Percentiles rank a stretch among this genome's conserved stretches.
Evolutionary conservation across 805 yeast species (phyloP).

Genomic region (Priceomyces fermenticarens): DNA sequence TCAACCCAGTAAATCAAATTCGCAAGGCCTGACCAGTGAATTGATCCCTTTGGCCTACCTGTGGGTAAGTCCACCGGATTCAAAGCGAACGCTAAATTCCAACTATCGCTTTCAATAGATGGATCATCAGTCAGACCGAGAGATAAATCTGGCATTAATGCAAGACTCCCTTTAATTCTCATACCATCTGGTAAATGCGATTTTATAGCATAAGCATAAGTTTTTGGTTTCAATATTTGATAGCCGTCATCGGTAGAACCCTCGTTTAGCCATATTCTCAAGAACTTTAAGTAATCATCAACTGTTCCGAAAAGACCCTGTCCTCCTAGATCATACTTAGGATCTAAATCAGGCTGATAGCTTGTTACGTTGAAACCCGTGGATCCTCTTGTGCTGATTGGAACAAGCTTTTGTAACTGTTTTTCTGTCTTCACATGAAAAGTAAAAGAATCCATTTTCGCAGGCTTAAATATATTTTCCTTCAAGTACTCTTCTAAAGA

Average conservation of each 20-base stretch:
- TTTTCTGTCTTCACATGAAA: constrained; percentile 14
- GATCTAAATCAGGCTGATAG: constrained; percentile 11
- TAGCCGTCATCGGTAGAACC: constrained; percentile 37
- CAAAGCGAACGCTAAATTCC: constrained; percentile 28
- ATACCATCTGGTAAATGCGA: constrained; percentile 28
- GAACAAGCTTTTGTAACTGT: constrained; percentile 8
- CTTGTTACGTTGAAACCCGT: constrained; percentile 2
- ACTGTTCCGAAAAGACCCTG: constrained; percentile 42
- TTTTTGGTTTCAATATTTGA: constrained; percentile 25
- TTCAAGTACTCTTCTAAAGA: constrained; percentile 23
- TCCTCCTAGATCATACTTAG: constrained; percentile 37
- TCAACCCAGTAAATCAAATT: constrained; percentile 43
- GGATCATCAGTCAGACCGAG: constrained; percentile 1
- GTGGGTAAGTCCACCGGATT: constrained; percentile 24
- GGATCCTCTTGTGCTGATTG: constrained; percentile 9
- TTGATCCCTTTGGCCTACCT: constrained; percentile 34
- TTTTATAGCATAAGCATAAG: constrained; percentile 25
- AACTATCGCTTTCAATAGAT: constrained; percentile 15
- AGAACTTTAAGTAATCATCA: constrained; percentile 35
- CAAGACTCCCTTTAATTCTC: too few relatives aligned
- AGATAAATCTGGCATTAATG: constrained; percentile 2
- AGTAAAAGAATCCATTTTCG: constrained; percentile 21
- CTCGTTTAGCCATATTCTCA: constrained; percentile 38
- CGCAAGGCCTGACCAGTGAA: constrained; percentile 41
- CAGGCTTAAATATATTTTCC: constrained; percentile 25